Conservation (phyloP, 2,329 filamentous ascomycete species). For the Ophiostoma montium region DNA sequence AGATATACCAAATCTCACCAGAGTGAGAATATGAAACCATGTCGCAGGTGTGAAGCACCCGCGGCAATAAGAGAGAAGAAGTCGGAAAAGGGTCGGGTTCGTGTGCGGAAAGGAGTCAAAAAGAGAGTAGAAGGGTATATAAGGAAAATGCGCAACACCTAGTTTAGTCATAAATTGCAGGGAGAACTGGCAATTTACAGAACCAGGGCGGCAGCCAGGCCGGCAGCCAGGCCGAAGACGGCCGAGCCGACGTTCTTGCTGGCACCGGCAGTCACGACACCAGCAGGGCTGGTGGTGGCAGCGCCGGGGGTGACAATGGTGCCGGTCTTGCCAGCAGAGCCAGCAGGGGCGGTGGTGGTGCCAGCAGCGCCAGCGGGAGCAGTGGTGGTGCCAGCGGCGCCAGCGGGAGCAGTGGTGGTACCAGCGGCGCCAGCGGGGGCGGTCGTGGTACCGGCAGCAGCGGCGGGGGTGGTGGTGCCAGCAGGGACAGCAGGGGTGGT, state of each 20-base stretch:
- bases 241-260: constrained; percentile 9
- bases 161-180: background rate
- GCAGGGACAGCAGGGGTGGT: background rate
- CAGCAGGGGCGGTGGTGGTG: background rate
- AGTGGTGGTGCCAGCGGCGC: background rate
- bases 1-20: too few species aligned
- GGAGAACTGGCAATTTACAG: constrained; percentile 9
- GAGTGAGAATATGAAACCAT: too few species aligned
- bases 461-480: background rate
- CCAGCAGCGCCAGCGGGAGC: background rate
- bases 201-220: constrained; percentile 10
- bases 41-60: too few species aligned
- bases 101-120: constrained; percentile 4
- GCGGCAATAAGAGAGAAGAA: too few species aligned
- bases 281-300: background rate
- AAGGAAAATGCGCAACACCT: background rate
- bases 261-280: constrained; percentile 8
- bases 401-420: background rate
- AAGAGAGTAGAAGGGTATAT: constrained; percentile 9
- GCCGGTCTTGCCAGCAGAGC: background rate
- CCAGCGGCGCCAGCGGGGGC: background rate
- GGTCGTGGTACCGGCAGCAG: background rate
- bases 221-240: constrained; percentile 12
- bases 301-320: too few species aligned
- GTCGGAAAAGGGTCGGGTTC: too few species aligned